Evolutionary conservation across 352 stramenopile species (phyloP).

Genomic region (Globisporangium uncinulatum): DNA sequence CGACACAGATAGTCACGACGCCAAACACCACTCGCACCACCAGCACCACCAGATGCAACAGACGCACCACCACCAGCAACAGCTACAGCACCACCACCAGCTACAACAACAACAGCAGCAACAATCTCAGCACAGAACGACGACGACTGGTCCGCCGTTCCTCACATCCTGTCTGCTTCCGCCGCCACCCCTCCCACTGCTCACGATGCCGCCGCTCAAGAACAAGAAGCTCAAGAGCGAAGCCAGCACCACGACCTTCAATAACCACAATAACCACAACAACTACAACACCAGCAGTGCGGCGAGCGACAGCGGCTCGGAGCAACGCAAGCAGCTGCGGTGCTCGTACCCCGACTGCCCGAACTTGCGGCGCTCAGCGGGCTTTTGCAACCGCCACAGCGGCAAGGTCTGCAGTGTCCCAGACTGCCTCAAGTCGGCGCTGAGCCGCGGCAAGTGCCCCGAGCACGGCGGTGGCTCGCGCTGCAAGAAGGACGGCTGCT

Average conservation of each 20-base stretch:
- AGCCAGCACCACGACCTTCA: slow-evolving; percentile 1
- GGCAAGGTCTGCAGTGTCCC: slow-evolving; percentile 69
- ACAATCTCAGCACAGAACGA: slow-evolving; percentile 19
- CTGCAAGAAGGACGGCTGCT: slow-evolving; percentile 78
- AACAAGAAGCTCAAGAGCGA: slow-evolving; percentile 36
- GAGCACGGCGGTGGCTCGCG: slow-evolving; percentile 80
- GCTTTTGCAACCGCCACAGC: slow-evolving; percentile 80
- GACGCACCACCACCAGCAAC: background rate
- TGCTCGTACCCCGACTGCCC: slow-evolving; percentile 75
- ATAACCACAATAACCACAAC: slow-evolving; percentile 8
- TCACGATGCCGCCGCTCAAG: slow-evolving; percentile 72
- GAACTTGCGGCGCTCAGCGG: slow-evolving; percentile 67
- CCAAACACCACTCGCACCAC: slow-evolving; percentile 12
- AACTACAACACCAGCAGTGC: slow-evolving; percentile 1
- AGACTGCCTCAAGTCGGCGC: slow-evolving; percentile 67
- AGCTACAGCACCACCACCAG: background rate
- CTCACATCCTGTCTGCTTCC: slow-evolving; percentile 45
- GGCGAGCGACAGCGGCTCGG: background rate
- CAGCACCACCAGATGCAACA: slow-evolving; percentile 1
- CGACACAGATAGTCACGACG: slow-evolving; percentile 21
- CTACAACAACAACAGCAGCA: slow-evolving; percentile 3
- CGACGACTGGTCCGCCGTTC: background rate
- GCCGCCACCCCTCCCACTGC: slow-evolving; percentile 53
- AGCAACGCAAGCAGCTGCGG: slow-evolving; percentile 58
- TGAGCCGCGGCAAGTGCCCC: slow-evolving; percentile 80